These are phyloP conservation scores for Asparagopsis taxiformis DNA, from an alignment of 31 red algal genomes.

Conservation along the genomic window DNA sequence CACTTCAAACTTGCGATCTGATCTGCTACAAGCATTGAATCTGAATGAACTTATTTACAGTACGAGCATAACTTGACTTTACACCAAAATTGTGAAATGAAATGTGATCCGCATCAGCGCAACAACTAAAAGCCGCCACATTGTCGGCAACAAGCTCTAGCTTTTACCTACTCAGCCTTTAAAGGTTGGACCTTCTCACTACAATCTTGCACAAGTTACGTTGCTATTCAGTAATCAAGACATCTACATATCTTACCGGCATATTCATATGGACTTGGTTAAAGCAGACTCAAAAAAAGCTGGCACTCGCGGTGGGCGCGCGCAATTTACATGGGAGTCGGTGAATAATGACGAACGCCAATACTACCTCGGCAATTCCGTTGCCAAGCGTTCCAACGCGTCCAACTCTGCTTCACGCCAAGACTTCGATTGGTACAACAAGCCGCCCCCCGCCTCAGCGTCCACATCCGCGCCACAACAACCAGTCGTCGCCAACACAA, in stretches of 20 bases:
- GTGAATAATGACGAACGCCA: slow-evolving; percentile 28
- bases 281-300: slow-evolving; percentile 33
- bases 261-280: slow-evolving; percentile 34
- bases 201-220: too few species aligned
- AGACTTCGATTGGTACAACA: slow-evolving; percentile 51
- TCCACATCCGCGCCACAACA: background rate
- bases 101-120: too few species aligned
- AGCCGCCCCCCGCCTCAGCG: background rate
- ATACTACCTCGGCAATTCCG: slow-evolving; percentile 57
- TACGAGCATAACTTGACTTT: too few species aligned
- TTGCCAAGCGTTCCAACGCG: slow-evolving; percentile 3
- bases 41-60: too few species aligned
- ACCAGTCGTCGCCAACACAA: background rate
- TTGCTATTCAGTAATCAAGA: too few species aligned
- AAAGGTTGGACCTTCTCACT: too few species aligned
- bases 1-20: too few species aligned
- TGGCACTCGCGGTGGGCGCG: slow-evolving; percentile 60
- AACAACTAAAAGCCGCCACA: too few species aligned
- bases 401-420: background rate
- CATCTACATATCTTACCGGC: background rate
- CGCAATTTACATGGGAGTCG: slow-evolving; percentile 51
- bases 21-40: too few species aligned
- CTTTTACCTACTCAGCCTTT: too few species aligned
- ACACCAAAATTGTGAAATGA: too few species aligned
- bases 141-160: too few species aligned